These are phyloP conservation scores for Exophiala sp. DNA, from an alignment of 2,329 filamentous ascomycete genomes.

Conservation along the genomic window DNA sequence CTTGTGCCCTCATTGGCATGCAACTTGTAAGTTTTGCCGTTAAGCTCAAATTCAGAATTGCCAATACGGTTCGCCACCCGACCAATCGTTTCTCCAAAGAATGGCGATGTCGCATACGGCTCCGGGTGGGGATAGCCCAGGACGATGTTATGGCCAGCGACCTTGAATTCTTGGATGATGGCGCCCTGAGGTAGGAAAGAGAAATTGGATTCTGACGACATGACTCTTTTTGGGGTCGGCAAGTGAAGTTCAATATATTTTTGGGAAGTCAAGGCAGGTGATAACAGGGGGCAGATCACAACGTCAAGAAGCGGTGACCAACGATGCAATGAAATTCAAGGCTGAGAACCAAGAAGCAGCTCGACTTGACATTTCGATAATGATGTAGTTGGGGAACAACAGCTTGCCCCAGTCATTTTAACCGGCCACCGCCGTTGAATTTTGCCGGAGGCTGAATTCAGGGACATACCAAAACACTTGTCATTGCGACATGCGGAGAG, in stretches of 20 bases:
- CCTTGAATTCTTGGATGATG: constrained; percentile 65
- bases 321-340: too few species aligned
- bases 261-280: not conserved
- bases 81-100: constrained; percentile 92
- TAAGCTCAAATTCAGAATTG: constrained; percentile 68
- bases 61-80: constrained; percentile 76
- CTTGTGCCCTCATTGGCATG: constrained; percentile 76
- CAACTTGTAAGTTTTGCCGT: constrained; percentile 67
- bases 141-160: constrained; percentile 81
- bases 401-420: too few species aligned
- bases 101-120: constrained; percentile 73
- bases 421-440: too few species aligned
- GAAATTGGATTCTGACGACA: constrained; percentile 38
- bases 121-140: constrained; percentile 75
- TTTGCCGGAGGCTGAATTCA: too few species aligned
- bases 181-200: constrained; percentile 45
- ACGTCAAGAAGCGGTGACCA: too few species aligned
- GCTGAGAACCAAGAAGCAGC: too few species aligned
- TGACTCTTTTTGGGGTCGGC: constrained; percentile 12
- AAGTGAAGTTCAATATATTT: not conserved
- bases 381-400: too few species aligned
- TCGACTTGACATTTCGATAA: too few species aligned
- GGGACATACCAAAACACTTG: too few species aligned
- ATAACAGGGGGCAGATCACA: not conserved
- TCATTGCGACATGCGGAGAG: too few species aligned